Evolutionary conservation across 176 grass and related monocot genomes (phyloP), one percentile per base, ranked within the genome.

Genomic region (Ensete ventricosum): DNA sequence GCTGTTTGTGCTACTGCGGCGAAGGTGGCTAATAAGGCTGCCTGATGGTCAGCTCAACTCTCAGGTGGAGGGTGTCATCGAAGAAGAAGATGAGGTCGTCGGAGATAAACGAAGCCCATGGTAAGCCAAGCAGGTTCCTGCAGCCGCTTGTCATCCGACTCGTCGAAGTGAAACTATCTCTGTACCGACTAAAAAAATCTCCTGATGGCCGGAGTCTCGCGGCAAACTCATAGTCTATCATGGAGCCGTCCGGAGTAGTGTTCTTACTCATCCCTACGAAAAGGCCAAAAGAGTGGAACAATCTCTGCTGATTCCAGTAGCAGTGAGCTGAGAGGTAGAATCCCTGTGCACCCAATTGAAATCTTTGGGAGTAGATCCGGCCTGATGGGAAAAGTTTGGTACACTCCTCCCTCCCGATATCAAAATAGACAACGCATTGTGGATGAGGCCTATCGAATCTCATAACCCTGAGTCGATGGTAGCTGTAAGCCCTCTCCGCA

Each of bases 271-370:
- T 80, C 48, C 78, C 78, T 53, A 80, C 34, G 68, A 73, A 80
- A 52, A 80, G 68, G 14, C 78, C 78, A 19, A 80, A 80, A 69
- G 69, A 80, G 14, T 80, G 78, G 55, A 59, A 73, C 6, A 69
- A 73, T n/a, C 55, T 64, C 49, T 80, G 78, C 19, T 80, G 78
- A 27, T 80, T 68, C 16, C 72, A 52, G 58, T 73, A 64, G 69
- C 78, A 80, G 57, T 80, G 78, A 25, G 78, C 78, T 13, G 78
- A 80, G 13, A 80, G 69, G 48, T 73, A 80, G 69, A 80, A 80
- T 8, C 57, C 78, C 49, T 80, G 78, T 9, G 69, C 78, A 8
- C 55, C 78, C 20, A 80, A 50, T 11, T 80, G 78, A 52, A 80
- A 80, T 2, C 55, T 69, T 2, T 80, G 78, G 43, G 78, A 80